Evolutionary conservation across 768 basidiomycete genomes (phyloP).

Genomic region (Candolleomyces efflorescens): DNA sequence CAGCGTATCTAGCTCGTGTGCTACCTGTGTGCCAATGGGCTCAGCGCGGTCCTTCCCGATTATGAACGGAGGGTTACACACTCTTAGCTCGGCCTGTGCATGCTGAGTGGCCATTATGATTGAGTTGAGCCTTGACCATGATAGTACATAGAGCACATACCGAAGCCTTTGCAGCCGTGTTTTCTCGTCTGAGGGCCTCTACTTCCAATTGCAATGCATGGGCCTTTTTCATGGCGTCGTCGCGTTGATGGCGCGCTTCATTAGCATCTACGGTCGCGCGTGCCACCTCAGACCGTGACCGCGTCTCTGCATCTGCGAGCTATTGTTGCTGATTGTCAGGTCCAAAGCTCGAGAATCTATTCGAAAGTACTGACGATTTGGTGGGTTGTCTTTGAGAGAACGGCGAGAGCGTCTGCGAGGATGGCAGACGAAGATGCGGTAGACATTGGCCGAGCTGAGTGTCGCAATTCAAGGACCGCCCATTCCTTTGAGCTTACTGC

Average conservation of each 20-base stretch:
- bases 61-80: conserved; percentile 22
- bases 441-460: conserved; percentile 5
- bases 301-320: conserved; percentile 55
- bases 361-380: conserved; percentile 19
- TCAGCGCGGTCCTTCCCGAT: not conserved
- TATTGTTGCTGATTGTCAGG: conserved; percentile 17
- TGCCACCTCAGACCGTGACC: conserved; percentile 49
- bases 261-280: conserved; percentile 41
- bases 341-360: not conserved
- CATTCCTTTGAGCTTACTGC: too few species aligned
- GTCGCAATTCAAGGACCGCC: too few species aligned
- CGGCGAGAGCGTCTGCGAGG: conserved; percentile 24
- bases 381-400: conserved; percentile 26
- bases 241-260: conserved; percentile 47
- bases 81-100: conserved; percentile 53
- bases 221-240: conserved; percentile 39
- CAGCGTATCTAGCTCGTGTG: conserved; percentile 53
- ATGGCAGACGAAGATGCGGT: conserved; percentile 21
- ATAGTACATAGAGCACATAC: conserved; percentile 33
- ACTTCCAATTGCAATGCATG: conserved; percentile 42
- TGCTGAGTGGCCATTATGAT: conserved; percentile 30
- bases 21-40: conserved; percentile 33
- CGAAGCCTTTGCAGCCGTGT: conserved; percentile 33
- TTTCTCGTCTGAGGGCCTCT: conserved; percentile 45
- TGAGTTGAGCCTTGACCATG: not conserved